Conservation (phyloP, 2,329 filamentous ascomycete species). For the Dactylella cylindrospora region DNA sequence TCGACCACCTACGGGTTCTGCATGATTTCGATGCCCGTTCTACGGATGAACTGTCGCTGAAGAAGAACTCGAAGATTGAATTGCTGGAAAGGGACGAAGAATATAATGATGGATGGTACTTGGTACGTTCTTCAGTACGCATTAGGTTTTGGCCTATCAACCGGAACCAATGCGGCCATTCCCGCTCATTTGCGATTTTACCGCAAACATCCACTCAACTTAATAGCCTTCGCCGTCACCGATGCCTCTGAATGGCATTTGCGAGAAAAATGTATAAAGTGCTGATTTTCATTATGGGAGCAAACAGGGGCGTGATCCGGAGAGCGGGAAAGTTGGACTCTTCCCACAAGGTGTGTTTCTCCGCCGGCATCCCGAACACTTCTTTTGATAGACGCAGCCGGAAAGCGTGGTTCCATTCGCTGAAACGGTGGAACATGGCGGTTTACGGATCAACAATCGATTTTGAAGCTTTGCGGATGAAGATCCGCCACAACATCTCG, state of each 20-base stretch:
- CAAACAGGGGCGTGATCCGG: conserved; percentile 65
- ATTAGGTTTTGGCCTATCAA: too few relatives aligned
- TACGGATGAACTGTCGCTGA: conserved; percentile 85
- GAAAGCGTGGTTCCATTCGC: too few relatives aligned
- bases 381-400: too few relatives aligned
- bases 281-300: conserved; percentile 29
- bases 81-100: conserved; percentile 83
- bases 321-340: conserved; percentile 72
- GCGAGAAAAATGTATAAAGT: conserved; percentile 34
- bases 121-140: too few relatives aligned
- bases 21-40: conserved; percentile 88
- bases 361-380: conserved; percentile 16
- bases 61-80: conserved; percentile 81
- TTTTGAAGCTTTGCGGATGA: conserved; percentile 38
- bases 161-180: conserved; percentile 40
- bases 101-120: conserved; percentile 84
- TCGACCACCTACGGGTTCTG: conserved; percentile 46
- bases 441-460: conserved; percentile 36
- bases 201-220: neutral
- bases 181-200: conserved; percentile 26
- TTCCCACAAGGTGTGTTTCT: conserved; percentile 73
- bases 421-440: conserved; percentile 22
- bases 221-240: conserved; percentile 6
- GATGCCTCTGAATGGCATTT: conserved; percentile 10
- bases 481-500: conserved; percentile 39